phyloP scores from a whole-genome alignment of 116 monocot genomes.

The Thalassia testudinum region DNA sequence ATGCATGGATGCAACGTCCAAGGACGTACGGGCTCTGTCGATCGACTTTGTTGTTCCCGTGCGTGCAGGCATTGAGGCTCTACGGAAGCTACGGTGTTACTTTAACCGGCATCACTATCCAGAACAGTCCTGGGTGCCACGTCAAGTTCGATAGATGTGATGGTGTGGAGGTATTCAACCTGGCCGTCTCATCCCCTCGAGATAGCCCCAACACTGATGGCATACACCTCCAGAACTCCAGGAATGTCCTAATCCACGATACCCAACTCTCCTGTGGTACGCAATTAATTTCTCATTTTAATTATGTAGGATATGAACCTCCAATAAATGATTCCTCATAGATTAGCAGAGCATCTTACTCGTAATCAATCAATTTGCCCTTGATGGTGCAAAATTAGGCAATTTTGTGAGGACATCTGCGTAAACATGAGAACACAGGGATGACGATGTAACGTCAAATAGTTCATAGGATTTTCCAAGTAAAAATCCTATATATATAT shows the following conservation, averaged over 20 bases:
- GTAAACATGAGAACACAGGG: too few relatives aligned
- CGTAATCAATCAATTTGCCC: background rate
- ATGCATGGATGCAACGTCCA: too few relatives aligned
- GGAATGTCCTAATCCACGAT: slow-evolving; percentile 54
- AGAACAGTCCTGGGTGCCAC: slow-evolving; percentile 78
- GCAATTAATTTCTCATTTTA: background rate
- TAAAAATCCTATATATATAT: too few relatives aligned
- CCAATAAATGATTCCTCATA: too few relatives aligned
- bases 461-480: too few relatives aligned
- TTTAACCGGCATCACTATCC: slow-evolving; percentile 57
- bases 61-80: slow-evolving; percentile 47
- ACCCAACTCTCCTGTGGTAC: slow-evolving; percentile 68
- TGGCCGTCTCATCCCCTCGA: slow-evolving; percentile 56
- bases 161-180: slow-evolving; percentile 36
- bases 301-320: background rate
- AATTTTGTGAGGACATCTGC: background rate
- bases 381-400: background rate
- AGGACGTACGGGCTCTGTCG: background rate
- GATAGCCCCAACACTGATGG: slow-evolving; percentile 82
- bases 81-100: slow-evolving; percentile 63
- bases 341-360: background rate
- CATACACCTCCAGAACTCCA: slow-evolving; percentile 81
- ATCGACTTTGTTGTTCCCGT: background rate
- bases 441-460: too few relatives aligned
- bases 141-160: slow-evolving; percentile 75